A percentile compares a stretch with the other conserved stretches of the same genome.
Evolutionary conservation across 2,329 filamentous ascomycete genomes (phyloP).

Genomic region (Aspergillus bombycis): DNA sequence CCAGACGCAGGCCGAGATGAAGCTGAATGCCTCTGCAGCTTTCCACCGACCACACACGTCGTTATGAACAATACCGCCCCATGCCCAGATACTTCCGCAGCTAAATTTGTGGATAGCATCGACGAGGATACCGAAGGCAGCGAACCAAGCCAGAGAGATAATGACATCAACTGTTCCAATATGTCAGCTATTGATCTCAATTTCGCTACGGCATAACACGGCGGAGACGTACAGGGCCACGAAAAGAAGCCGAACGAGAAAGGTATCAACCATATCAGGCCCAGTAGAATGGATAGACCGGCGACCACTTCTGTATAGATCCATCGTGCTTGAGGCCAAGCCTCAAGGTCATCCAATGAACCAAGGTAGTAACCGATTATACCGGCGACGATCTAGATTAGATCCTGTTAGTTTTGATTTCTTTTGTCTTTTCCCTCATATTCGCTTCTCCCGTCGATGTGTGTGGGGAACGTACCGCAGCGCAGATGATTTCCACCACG

Average conservation of each 20-base stretch:
- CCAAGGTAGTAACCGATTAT: constrained; percentile 70
- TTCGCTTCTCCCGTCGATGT: background rate
- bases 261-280: constrained; percentile 72
- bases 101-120: constrained; percentile 55
- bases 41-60: constrained; percentile 70
- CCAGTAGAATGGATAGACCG: constrained; percentile 68
- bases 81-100: constrained; percentile 64
- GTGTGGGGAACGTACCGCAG: constrained; percentile 56
- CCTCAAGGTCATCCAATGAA: constrained; percentile 47
- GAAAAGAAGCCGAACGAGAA: constrained; percentile 68
- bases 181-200: constrained; percentile 3
- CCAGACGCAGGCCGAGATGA: constrained; percentile 73
- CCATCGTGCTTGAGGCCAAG: constrained; percentile 65
- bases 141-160: constrained; percentile 71
- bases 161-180: constrained; percentile 62
- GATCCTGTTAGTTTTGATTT: background rate
- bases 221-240: constrained; percentile 57
- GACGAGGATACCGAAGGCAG: constrained; percentile 67
- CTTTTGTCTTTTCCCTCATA: background rate
- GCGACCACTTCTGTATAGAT: constrained; percentile 77
- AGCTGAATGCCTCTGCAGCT: constrained; percentile 71
- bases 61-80: constrained; percentile 56
- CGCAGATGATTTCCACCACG: constrained; percentile 68
- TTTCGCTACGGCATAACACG: background rate
- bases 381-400: constrained; percentile 60